A percentile compares a stretch with the other conserved stretches of the same genome.
These are phyloP conservation scores for Phytophthora ramorum DNA, from an alignment of 352 stramenopile species.

Conservation along the genomic window DNA sequence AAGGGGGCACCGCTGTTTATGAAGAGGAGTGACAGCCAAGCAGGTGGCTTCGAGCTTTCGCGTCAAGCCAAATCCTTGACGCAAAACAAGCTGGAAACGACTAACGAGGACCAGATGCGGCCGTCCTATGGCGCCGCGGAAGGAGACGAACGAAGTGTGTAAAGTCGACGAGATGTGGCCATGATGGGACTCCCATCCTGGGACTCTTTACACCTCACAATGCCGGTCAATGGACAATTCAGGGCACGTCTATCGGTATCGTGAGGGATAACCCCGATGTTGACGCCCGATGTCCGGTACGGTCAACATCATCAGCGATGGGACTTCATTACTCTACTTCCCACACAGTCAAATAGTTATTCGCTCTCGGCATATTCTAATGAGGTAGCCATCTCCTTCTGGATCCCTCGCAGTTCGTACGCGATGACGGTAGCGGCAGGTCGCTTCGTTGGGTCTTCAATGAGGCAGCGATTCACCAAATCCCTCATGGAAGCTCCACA, in stretches of 20 bases:
- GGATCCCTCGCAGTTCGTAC: conserved; percentile 31
- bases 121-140: background rate
- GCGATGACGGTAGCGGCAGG: conserved; percentile 27
- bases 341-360: conserved; percentile 4
- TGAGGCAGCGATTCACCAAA: conserved; percentile 25
- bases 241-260: background rate
- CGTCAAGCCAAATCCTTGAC: conserved; percentile 31
- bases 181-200: conserved; percentile 10
- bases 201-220: too few relatives aligned
- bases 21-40: conserved; percentile 20
- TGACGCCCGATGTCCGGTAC: background rate
- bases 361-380: conserved; percentile 4
- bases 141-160: conserved; percentile 8
- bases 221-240: conserved; percentile 3
- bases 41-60: background rate
- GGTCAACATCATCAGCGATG: background rate
- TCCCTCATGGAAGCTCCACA: conserved; percentile 16
- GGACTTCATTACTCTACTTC: background rate
- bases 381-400: conserved; percentile 35
- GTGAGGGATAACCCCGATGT: too few relatives aligned
- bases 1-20: conserved; percentile 12
- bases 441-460: conserved; percentile 21
- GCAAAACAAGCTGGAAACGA: conserved; percentile 32
- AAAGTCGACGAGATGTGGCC: conserved; percentile 12
- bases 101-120: conserved; percentile 21